phyloP scores from a whole-genome alignment of 2,329 filamentous ascomycete species.

The Pleurostoma richardsiae region DNA sequence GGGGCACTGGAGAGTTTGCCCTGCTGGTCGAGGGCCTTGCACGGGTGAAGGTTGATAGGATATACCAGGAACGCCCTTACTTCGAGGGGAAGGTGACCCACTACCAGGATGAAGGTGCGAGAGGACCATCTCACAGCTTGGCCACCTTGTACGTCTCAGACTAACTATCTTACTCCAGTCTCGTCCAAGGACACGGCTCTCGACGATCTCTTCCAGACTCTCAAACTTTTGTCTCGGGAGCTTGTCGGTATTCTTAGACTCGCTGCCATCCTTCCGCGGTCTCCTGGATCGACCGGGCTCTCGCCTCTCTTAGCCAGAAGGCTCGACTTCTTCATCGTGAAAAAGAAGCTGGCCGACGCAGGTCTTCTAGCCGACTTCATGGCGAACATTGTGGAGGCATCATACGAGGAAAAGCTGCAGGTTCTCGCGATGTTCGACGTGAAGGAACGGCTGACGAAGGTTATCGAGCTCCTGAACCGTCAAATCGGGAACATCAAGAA shows the following conservation, averaged over 20 bases:
- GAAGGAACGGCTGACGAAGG: conserved; percentile 71
- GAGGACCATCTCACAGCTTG: conserved; percentile 1
- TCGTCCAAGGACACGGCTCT: conserved; percentile 52
- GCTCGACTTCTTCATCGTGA: conserved; percentile 80
- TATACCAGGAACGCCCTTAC: conserved; percentile 74
- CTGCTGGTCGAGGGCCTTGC: conserved; percentile 82
- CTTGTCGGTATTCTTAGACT: conserved; percentile 79
- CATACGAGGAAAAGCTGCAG: conserved; percentile 85
- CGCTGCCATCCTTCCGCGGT: conserved; percentile 74
- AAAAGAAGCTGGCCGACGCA: conserved; percentile 76
- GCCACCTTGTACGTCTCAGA: neutral
- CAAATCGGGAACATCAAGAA: conserved; percentile 82
- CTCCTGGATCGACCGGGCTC: conserved; percentile 57
- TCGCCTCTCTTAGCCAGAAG: conserved; percentile 82
- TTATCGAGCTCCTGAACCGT: conserved; percentile 76
- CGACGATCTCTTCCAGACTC: conserved; percentile 66
- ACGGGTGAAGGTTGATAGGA: conserved; percentile 68
- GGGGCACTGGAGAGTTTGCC: conserved; percentile 69
- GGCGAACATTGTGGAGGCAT: conserved; percentile 84
- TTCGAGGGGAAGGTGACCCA: conserved; percentile 77
- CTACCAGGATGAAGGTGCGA: conserved; percentile 63
- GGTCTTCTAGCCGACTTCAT: conserved; percentile 92
- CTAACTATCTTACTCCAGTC: conserved; percentile 6
- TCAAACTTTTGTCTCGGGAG: conserved; percentile 83
- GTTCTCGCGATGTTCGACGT: conserved; percentile 78